Evolutionary conservation across 768 basidiomycete species (phyloP).

Genomic region (Termitomyces sp.): DNA sequence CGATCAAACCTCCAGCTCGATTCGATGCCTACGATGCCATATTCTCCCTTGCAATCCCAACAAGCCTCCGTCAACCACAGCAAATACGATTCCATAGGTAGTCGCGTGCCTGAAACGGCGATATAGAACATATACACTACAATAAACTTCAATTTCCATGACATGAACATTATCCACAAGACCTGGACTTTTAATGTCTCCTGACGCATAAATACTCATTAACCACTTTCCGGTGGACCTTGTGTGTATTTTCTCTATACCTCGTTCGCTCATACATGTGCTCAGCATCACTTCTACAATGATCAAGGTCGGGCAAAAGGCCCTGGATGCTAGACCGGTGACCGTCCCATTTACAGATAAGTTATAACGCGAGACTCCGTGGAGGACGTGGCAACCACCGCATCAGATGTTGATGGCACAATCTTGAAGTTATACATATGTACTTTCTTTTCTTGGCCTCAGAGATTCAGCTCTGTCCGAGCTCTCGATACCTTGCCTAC

Average conservation of each 20-base stretch:
- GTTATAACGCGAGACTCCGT: too few relatives aligned
- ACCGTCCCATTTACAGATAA: too few relatives aligned
- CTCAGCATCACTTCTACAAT: too few relatives aligned
- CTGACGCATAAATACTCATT: not conserved
- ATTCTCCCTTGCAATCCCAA: slow-evolving; percentile 11
- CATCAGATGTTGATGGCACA: too few relatives aligned
- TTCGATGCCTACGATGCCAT: slow-evolving; percentile 21
- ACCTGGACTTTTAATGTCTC: not conserved
- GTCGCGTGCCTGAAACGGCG: slow-evolving; percentile 14
- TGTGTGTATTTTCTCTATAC: too few relatives aligned
- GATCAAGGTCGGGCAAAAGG: too few relatives aligned
- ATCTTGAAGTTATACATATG: not conserved
- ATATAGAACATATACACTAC: slow-evolving; percentile 2
- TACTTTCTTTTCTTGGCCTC: not conserved
- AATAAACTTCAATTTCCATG: not conserved
- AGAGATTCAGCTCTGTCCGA: not conserved
- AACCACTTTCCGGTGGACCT: not conserved
- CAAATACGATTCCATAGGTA: slow-evolving; percentile 19
- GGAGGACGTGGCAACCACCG: too few relatives aligned
- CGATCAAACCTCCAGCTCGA: slow-evolving; percentile 43
- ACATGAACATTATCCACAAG: not conserved
- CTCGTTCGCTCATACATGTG: too few relatives aligned
- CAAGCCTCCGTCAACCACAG: slow-evolving; percentile 6
- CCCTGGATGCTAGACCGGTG: too few relatives aligned
- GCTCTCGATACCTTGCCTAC: not conserved